phyloP scores from a whole-genome alignment of 805 yeast species.

The Dipodascopsis tothii region DNA sequence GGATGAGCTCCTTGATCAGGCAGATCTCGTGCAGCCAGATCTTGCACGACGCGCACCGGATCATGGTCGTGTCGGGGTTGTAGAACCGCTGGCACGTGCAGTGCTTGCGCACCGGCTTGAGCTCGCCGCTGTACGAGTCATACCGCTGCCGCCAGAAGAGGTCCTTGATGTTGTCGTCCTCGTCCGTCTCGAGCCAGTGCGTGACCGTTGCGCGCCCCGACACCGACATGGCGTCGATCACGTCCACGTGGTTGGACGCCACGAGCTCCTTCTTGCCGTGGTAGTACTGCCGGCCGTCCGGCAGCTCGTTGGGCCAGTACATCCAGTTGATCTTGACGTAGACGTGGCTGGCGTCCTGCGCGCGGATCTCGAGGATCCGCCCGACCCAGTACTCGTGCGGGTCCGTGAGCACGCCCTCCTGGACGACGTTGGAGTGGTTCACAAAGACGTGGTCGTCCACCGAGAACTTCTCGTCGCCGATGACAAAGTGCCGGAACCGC shows the following conservation, averaged over 20 bases:
- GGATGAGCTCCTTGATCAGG: constrained; percentile 9
- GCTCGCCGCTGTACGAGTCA: constrained; percentile 11
- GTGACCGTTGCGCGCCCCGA: constrained; percentile 12
- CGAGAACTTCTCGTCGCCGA: constrained; percentile 14
- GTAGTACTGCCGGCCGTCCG: constrained; percentile 18
- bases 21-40: constrained; percentile 17
- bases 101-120: constrained; percentile 15
- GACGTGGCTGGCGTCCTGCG: constrained; percentile 11
- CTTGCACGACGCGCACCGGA: constrained; percentile 13
- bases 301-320: constrained; percentile 21
- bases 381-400: constrained; percentile 16
- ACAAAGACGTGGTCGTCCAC: constrained; percentile 18
- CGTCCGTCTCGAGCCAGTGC: constrained; percentile 13
- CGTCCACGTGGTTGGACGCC: constrained; percentile 19
- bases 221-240: constrained; percentile 18
- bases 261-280: constrained; percentile 20
- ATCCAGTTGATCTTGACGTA: constrained; percentile 16
- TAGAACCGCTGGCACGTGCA: constrained; percentile 11
- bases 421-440: constrained; percentile 5
- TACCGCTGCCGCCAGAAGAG: constrained; percentile 21
- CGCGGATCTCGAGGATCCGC: constrained; percentile 15
- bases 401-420: constrained; percentile 1
- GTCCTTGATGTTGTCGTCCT: constrained; percentile 6
- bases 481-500: constrained; percentile 10
- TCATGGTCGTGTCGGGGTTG: constrained; percentile 16